Evolutionary conservation across 129 eudicot genomes (phyloP), one percentile per base, ranked within the genome.

Genomic region (Apium graveolens): DNA sequence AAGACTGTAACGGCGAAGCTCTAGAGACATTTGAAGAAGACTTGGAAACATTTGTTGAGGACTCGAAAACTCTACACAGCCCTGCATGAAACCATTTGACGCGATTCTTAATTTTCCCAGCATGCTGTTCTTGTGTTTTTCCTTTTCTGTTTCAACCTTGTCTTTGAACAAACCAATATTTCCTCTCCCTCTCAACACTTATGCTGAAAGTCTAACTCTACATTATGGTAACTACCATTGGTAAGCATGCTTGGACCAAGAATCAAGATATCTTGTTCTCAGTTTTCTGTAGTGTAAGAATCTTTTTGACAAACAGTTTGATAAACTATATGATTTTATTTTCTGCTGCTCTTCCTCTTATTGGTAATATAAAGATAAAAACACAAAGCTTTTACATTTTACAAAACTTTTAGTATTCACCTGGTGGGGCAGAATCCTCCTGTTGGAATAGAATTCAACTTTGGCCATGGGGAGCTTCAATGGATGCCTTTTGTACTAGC

Each of bases 311-410:
- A n/a, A 95, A 81, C 73, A 88, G 95, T 86, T 90, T 87, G 94
- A 85, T 63, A 91, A 70, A 77, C 85, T 78, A 34, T 91, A 96
- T 34, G 86, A 91, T 86, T 83, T 96, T 70, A 97, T 79, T 89
- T 86, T 92, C 7, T 90, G 95, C 18, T 88, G 90, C 82, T 90
- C 96, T 48, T 96, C 99, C 82, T 88, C 86, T 72, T 90, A 97
- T 77, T 92, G 92, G 82, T 88, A 92, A 69, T 71, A 75, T 51
- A 20, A 90, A 7, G 91, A 92, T n/a, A 80, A 96, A 66, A 20
- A 1, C 92, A 92, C 80, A 96, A 70, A 20, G 96, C 83, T 38
- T 88, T 84, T 32, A 90, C 81, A 82, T 78, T 87, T 92, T 43
- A 83, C 84, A 68, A 92, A 89, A 87, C 89, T 86, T 82, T 81